Conservation (phyloP, 2,329 filamentous ascomycete genomes). For the Alternaria gansuensis region DNA sequence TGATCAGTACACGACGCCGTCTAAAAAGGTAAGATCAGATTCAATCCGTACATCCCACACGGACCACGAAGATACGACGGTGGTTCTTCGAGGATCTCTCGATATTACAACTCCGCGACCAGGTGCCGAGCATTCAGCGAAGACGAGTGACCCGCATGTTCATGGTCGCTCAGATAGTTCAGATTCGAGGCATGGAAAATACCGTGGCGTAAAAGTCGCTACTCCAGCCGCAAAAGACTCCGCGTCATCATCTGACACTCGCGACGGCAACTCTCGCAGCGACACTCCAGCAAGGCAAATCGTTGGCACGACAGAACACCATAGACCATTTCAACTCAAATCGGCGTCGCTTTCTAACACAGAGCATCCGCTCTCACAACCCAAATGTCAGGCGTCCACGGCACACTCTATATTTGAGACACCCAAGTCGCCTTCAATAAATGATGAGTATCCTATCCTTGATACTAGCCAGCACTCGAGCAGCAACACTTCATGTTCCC, state of each 20-base stretch:
- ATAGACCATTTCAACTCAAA: not conserved
- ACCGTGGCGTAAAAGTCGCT: not conserved
- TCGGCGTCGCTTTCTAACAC: not conserved
- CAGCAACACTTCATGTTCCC: constrained; percentile 38
- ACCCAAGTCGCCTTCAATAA: constrained; percentile 53
- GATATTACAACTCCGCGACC: constrained; percentile 19
- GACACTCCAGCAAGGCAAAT: not conserved
- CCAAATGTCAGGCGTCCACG: constrained; percentile 18
- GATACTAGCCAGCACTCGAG: constrained; percentile 45
- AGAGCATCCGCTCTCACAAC: constrained; percentile 10
- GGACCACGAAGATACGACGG: constrained; percentile 38
- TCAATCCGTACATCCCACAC: constrained; percentile 34
- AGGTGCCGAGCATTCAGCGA: not conserved
- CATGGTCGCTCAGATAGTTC: not conserved
- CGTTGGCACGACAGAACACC: not conserved
- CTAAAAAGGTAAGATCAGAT: constrained; percentile 29
- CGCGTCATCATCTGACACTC: not conserved
- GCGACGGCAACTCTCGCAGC: not conserved
- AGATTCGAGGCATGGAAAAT: not conserved
- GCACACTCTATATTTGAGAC: constrained; percentile 25
- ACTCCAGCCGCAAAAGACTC: not conserved
- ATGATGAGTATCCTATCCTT: constrained; percentile 57
- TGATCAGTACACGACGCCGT: constrained; percentile 30
- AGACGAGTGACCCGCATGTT: not conserved
- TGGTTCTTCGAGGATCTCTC: constrained; percentile 25